Percentiles rank a stretch among this genome's conserved stretches.
Evolutionary conservation across 2,329 filamentous ascomycete genomes (phyloP).

Genomic region (Curvularia verruculosa): DNA sequence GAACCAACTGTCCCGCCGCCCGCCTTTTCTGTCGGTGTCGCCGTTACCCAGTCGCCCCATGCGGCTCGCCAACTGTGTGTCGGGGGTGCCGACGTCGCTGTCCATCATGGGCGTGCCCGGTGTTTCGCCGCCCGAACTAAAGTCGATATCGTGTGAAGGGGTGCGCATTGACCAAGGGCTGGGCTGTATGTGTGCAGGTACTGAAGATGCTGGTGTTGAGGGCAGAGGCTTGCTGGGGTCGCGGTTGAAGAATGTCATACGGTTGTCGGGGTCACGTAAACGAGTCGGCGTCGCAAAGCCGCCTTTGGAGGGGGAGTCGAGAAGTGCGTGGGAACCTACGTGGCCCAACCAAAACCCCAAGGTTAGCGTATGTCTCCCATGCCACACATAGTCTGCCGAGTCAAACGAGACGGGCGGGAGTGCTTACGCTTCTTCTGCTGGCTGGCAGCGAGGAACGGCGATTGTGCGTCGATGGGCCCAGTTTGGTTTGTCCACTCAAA

Average conservation of each 20-base stretch:
- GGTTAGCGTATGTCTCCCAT: constrained; percentile 22
- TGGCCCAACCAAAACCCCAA: constrained; percentile 15
- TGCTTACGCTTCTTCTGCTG: constrained; percentile 50
- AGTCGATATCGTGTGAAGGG: constrained; percentile 48
- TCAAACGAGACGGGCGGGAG: constrained; percentile 5
- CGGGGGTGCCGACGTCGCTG: constrained; percentile 52
- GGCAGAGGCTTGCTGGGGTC: constrained; percentile 49
- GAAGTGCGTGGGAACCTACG: constrained; percentile 45
- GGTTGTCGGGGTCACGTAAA: constrained; percentile 57
- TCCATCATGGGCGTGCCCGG: constrained; percentile 54
- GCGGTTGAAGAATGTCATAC: constrained; percentile 57
- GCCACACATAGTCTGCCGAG: background rate
- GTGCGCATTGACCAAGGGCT: constrained; percentile 46
- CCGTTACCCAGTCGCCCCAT: constrained; percentile 37
- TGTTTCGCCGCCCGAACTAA: constrained; percentile 58
- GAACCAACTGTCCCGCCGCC: constrained; percentile 41
- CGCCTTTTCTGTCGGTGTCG: constrained; percentile 44
- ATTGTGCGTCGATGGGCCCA: constrained; percentile 54
- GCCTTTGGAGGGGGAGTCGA: constrained; percentile 58
- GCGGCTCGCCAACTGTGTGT: constrained; percentile 40
- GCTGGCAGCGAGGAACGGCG: constrained; percentile 53
- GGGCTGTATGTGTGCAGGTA: constrained; percentile 34
- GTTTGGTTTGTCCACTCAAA: constrained; percentile 58
- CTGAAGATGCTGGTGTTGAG: constrained; percentile 22
- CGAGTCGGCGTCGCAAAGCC: constrained; percentile 45